Evolutionary conservation across 305 asterid species (phyloP), one percentile per base, ranked within the genome.

Genomic region (Rubia peregrina): DNA sequence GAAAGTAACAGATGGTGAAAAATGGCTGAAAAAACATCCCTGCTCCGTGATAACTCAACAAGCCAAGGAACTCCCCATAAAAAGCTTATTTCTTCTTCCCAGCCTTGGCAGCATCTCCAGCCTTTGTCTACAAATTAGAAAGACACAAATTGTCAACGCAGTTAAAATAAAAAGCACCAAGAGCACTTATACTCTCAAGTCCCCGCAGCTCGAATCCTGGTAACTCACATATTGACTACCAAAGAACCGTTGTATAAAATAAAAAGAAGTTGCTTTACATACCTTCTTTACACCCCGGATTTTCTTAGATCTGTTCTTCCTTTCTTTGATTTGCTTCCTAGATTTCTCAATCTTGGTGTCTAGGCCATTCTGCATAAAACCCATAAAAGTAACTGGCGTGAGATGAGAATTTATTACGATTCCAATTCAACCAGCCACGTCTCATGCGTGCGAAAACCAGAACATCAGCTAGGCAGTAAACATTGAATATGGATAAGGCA

Each of bases 231-330:
- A 9, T 33, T 33, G 38, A 48, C n/a, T 10, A 16, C 26, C 38
- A 66, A 2, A 42, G 17, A 9, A 19, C n/a, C 30, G 0, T n/a
- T 5, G 22, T 33, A 33, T 44, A 8, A 44, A 21, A 13, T 5
- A n/a, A 5, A 70, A 1, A 33, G 8, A 38, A 59, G 6, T 16
- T 21, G 24, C 4, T n/a, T 21, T 1, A 43, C 66, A 41, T 61
- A 75, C 79, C 79, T 75, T 75, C 79, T 75, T 75, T 44, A 75
- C 75, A 65, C 79, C 79, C 1, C 79, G 75, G 68, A 75, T 70
- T 71, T 75, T 75, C 75, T 75, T 70, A 55, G 75, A 62, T 38
- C 79, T 70, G 63, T 75, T 75, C 72, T 75, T 75, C 62, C 79
- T 75, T 38, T 75, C 75, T 67, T 75, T 75, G 41, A 75, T 62